Base-by-base conservation (phyloP, 2,329 filamentous ascomycete genomes). In the Rhynchosporium agropyri region DNA sequence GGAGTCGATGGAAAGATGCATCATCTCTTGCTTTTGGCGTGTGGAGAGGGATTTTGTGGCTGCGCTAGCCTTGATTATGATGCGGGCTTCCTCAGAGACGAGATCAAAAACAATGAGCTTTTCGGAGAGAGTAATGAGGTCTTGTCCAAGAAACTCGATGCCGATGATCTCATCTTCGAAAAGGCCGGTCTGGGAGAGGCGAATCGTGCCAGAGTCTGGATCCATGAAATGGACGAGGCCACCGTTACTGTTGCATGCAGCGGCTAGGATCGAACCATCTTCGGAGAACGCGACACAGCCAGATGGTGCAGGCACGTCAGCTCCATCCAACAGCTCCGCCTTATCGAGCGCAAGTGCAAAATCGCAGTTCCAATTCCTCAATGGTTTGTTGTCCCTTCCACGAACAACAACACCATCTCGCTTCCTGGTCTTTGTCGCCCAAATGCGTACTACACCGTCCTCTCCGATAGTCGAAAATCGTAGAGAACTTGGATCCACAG, bases 381-480 rank as follows among this genome's bases (percentile, higher is more conserved):
- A 76, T 28, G 83, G 80, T n/a, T 82, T 79, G 10, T 83, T 83
- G 31, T 80, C 79, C 15, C 79, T 80, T 59, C 83, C 85, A 67
- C 84, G 87, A 28, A 87, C 80, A 8, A 84, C 80, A 45, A 90
- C 78, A 3, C 90, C 91, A 69, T 90, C 85, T 54, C 87, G 84
- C 66, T 86, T 83, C 51, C 89, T 84, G 5, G 84, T 81, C 74
- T 85, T 89, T 10, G 90, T 86, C n/a, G 84, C 84, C 95, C 95
- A 99, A 54, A 95, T 80, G 45, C 91, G 87, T 43, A 96, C 84
- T 28, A 85, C 78, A 10, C 87, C 88, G 74, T 99, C 94, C 61
- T 88, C 85, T 42, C 94, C 95, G 45, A 97, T 81, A 1, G 93
- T 96, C 8, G 91, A 90, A 74, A 98, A 97, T 53, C 89, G 86